A percentile compares a stretch with the other conserved stretches of the same genome.
Evolutionary conservation across 148 eudicot genomes (phyloP).

Genomic region (Persicaria tinctoria): DNA sequence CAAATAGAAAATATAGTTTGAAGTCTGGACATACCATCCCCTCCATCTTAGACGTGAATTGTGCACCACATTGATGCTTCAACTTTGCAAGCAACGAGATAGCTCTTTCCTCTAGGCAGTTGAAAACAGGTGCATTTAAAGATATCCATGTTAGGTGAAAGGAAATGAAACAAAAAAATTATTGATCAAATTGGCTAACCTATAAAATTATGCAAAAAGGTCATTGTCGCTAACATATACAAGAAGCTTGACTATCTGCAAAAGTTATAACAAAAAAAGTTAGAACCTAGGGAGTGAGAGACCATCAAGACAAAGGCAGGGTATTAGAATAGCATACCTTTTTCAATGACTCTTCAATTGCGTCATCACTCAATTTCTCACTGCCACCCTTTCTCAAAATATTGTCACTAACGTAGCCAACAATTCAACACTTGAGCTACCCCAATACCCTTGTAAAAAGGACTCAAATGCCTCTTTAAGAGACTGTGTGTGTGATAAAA

Average conservation of each 20-base stretch:
- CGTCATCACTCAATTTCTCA: too few species aligned
- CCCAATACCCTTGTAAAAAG: constrained; percentile 80
- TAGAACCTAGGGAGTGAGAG: not conserved
- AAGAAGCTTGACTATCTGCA: constrained; percentile 67
- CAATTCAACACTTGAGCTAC: constrained; percentile 72
- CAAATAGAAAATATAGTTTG: too few species aligned
- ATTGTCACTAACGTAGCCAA: too few species aligned
- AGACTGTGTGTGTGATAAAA: constrained; percentile 31
- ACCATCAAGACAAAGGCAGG: not conserved
- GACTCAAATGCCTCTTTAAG: constrained; percentile 79
- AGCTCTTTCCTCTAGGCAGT: constrained; percentile 57
- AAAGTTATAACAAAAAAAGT: not conserved
- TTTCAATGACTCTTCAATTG: too few species aligned
- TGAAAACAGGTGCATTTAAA: not conserved
- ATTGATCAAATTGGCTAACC: constrained; percentile 25
- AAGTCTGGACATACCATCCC: too few species aligned
- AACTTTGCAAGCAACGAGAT: constrained; percentile 41
- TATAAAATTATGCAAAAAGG: constrained; percentile 65
- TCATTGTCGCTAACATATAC: constrained; percentile 79
- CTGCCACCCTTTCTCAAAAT: too few species aligned
- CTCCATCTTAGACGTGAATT: too few species aligned
- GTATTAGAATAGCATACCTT: not conserved
- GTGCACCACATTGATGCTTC: too few species aligned
- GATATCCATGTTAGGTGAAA: not conserved
- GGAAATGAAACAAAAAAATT: not conserved